phyloP scores from a whole-genome alignment of 768 basidiomycete genomes.

The Pleurotus tuber-regium region DNA sequence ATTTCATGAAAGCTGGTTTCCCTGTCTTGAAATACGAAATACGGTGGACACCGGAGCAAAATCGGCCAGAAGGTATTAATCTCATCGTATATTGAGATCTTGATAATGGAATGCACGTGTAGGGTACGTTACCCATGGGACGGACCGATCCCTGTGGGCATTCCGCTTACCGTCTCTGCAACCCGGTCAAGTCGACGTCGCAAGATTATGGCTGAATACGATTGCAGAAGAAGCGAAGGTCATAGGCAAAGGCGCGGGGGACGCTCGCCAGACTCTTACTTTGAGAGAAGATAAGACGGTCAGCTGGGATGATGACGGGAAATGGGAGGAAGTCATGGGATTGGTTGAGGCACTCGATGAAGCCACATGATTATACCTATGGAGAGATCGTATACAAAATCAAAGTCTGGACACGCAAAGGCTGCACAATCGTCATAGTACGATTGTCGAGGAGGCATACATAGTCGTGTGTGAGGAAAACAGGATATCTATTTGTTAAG shows the following conservation, averaged over 20 bases:
- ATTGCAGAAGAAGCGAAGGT: conserved; percentile 42
- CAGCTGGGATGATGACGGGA: conserved; percentile 51
- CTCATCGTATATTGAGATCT: neutral
- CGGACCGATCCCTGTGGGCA: conserved; percentile 63
- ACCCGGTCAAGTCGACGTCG: conserved; percentile 41
- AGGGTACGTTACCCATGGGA: conserved; percentile 74
- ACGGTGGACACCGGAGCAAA: conserved; percentile 64
- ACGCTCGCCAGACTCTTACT: conserved; percentile 42
- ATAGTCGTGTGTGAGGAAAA: no score
- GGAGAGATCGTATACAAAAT: no score
- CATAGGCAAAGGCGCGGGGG: conserved; percentile 27
- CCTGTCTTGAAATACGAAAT: conserved; percentile 70
- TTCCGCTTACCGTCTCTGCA: conserved; percentile 50
- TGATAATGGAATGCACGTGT: neutral
- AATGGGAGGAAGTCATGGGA: conserved; percentile 51
- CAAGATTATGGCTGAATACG: conserved; percentile 53
- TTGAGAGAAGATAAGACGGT: conserved; percentile 51
- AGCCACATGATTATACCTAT: neutral
- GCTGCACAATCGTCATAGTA: no score
- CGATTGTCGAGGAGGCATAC: no score
- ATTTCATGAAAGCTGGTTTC: conserved; percentile 53
- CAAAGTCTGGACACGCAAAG: no score
- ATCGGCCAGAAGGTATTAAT: conserved; percentile 49
- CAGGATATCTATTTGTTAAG: no score
- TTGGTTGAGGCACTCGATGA: conserved; percentile 13